Base-by-base conservation (phyloP, 1,284 basidiomycete species). In the Cryptococcus hybrid region DNA sequence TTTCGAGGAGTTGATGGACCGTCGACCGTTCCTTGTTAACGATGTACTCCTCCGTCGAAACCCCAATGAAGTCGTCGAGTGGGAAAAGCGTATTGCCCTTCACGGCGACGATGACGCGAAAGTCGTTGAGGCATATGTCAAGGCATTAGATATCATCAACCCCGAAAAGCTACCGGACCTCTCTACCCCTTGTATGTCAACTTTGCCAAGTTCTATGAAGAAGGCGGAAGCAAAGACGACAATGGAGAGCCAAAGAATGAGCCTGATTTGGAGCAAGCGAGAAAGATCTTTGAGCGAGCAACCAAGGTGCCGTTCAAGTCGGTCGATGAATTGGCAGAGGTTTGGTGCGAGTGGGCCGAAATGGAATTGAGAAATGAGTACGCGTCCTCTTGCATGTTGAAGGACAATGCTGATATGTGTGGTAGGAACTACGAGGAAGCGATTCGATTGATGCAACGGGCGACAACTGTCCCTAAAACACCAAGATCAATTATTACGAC, bases 261-360 rank as follows among this genome's bases (percentile, higher is more conserved):
- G 70, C 78, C 84, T 1, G 92, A 98, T 71, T 75, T 98, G 4
- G 86, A 87, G 35, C 88, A 86, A 62, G 91, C 95, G 11, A 85
- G 94, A 48, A 92, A 93, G 79, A 89, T 99, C 45, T 81, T 98
- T 24, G 93, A 98, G 72, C 92, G 90, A 74, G 94, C 86, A 1
- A 88, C 89, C 1, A 92, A 91, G 66, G 86, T 97, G 46, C 90
- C 90, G 65, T 98, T 93, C 82, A 91, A 88, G 76, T 82, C 85
- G n/a, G 94, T 99, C 4, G 96, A 99, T 74, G 96, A 99, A 71
- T 83, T 99, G 37, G 96, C 96, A 0, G 96, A 99, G 77, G 85
- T 98, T 12, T 99, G 96, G 96, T 96, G 92, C 74, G 93, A 97
- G 76, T 99, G 95, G 95, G 88, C 96, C 7, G 95, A 99, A 79